Percentiles rank a stretch among this genome's conserved stretches.
phyloP scores from a whole-genome alignment of 139 green algal species.

The Limnomonas spitsbergensis region DNA sequence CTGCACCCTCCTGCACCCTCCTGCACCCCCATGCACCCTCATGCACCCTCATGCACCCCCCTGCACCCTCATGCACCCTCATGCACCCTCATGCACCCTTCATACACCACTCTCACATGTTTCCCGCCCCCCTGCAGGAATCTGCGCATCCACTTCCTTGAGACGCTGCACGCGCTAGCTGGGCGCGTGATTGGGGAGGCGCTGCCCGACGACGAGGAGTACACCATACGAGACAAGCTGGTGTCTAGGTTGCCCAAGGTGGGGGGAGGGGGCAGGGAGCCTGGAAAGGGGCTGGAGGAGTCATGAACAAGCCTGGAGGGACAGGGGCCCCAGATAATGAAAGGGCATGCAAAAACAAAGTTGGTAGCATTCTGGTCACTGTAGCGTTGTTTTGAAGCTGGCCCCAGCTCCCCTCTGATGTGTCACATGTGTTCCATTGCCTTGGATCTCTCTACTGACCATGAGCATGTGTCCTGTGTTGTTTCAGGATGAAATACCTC shows the following conservation, averaged over 20 bases:
- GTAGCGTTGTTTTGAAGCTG: neutral
- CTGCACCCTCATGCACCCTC: neutral
- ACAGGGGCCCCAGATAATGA: too few species aligned
- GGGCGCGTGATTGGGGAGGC: constrained; percentile 50
- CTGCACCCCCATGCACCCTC: neutral
- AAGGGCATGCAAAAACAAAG: neutral
- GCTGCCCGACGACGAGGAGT: constrained; percentile 28
- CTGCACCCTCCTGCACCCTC: neutral
- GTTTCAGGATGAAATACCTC: constrained; percentile 6
- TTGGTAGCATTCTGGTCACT: neutral
- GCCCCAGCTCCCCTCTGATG: neutral
- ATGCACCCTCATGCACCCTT: neutral
- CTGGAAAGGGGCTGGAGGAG: neutral
- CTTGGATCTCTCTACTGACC: too few species aligned
- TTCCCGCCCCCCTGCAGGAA: neutral
- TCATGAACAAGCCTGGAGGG: neutral
- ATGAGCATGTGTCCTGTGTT: neutral
- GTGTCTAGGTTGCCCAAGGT: constrained; percentile 22
- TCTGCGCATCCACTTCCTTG: constrained; percentile 38
- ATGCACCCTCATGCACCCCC: neutral
- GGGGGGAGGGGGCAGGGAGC: neutral
- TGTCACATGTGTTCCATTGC: neutral
- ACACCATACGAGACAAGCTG: constrained; percentile 17
- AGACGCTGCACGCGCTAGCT: constrained; percentile 67
- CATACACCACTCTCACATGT: neutral